Evolutionary conservation across 352 stramenopile species (phyloP), one percentile per base, ranked within the genome.

Genomic region (Globisporangium lucens): DNA sequence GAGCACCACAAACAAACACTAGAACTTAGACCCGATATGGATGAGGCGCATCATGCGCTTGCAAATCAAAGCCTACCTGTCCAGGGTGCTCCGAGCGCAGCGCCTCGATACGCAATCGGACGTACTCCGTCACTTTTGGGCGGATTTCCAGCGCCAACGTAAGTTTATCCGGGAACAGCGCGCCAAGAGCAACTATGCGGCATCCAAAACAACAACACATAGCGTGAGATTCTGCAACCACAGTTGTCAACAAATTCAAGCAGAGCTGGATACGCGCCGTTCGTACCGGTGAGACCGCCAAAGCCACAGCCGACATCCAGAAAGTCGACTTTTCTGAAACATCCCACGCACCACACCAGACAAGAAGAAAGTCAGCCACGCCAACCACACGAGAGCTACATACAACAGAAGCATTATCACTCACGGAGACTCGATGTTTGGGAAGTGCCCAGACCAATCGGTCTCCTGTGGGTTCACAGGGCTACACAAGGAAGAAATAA

Each of bases 251-350:
- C 20, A 47, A 6, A 5, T 24, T 1, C 4, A 49, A 9, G 2
- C 41, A 66, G 15, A 59, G 20, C 1, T 29, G 6, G 2, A 52
- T 13, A 24, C 20, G 4, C 41, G 33, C 36, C 15, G 24, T 67
- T 73, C 72, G 47, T 57, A 91, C 85, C 83, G 55, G 96, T 99
- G 60, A 99, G 86, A 38, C 97, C 97, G 46, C 97, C 97, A 75
- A 99, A 99, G 49, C 97, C 97, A 74, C 97, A 99, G 43, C 97
- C 97, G 62, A 99, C 80, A 77, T 99, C 97, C 24, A 99, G 78
- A 38, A 99, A 94, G 56, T 96, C 95, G 5, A 98, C 91, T 41
- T 80, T 84, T 63, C 87, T 95, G 71, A 33, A 27, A 47, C 36
- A 61, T 20, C 43, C 24, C 59, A 9, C 43, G n/a, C 59, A 9